Conservation (phyloP, 805 yeast species). For the Diddensiella caesifluorescens region DNA sequence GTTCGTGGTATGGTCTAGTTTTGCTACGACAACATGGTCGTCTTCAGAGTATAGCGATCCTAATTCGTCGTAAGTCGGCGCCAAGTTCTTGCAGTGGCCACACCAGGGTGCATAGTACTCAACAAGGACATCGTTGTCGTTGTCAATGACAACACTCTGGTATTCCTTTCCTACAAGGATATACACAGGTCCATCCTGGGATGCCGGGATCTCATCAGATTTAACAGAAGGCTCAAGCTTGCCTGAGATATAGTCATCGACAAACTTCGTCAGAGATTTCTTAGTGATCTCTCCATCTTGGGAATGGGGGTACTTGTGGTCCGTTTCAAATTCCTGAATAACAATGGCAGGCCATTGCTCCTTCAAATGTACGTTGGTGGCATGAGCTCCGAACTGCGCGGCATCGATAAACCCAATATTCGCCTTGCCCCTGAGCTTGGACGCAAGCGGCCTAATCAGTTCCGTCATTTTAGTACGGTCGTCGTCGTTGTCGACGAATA, state of each 20-base stretch:
- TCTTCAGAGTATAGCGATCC: constrained; percentile 61
- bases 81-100: constrained; percentile 88
- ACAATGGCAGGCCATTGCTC: constrained; percentile 82
- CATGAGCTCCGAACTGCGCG: constrained; percentile 73
- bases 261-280: constrained; percentile 53
- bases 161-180: constrained; percentile 82
- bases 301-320: constrained; percentile 72
- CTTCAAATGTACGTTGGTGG: constrained; percentile 75
- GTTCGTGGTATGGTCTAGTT: constrained; percentile 83
- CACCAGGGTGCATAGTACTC: constrained; percentile 98
- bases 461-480: constrained; percentile 55
- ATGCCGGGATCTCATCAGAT: constrained; percentile 80
- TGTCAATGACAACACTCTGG: constrained; percentile 56
- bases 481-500: constrained; percentile 68
- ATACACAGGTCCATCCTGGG: constrained; percentile 63
- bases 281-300: constrained; percentile 52
- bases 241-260: constrained; percentile 59
- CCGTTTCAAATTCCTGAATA: constrained; percentile 63
- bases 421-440: constrained; percentile 68
- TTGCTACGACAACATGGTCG: constrained; percentile 66
- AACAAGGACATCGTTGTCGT: constrained; percentile 68
- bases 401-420: constrained; percentile 91
- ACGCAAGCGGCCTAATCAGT: constrained; percentile 58
- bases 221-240: constrained; percentile 67
- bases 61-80: constrained; percentile 81